Evolutionary conservation across 305 asterid species (phyloP).

Genomic region (Rubia occidens): DNA sequence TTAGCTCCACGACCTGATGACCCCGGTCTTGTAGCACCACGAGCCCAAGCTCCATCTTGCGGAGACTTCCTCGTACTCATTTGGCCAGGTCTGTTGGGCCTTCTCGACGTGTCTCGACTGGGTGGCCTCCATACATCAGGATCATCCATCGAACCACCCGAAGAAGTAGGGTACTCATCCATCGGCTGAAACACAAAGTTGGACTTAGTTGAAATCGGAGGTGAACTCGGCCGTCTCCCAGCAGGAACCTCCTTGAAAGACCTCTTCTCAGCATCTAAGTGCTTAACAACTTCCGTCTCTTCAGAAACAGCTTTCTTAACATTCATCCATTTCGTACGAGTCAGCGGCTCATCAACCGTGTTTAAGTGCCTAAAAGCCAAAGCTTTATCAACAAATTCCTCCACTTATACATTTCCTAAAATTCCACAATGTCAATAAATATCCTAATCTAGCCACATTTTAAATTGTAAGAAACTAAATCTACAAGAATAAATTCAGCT

Average conservation of each 20-base stretch:
- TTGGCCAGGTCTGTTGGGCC: slow-evolving; percentile 60
- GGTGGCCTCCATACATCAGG: slow-evolving; percentile 99
- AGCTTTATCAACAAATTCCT: slow-evolving; percentile 7
- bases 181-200: slow-evolving; percentile 83
- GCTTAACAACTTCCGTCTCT: slow-evolving; percentile 91
- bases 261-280: slow-evolving; percentile 83
- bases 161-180: slow-evolving; percentile 86
- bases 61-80: slow-evolving; percentile 74
- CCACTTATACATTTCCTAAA: background rate
- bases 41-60: slow-evolving; percentile 84
- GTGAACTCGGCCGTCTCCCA: slow-evolving; percentile 76
- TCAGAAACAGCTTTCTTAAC: slow-evolving; percentile 83
- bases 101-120: slow-evolving; percentile 66
- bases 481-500: slow-evolving; percentile 1
- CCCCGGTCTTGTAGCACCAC: slow-evolving; percentile 59
- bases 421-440: background rate
- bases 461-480: slow-evolving; percentile 1
- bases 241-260: slow-evolving; percentile 65
- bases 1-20: slow-evolving; percentile 77
- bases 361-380: slow-evolving; percentile 54
- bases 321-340: slow-evolving; percentile 88
- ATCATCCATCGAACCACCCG: slow-evolving; percentile 74
- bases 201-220: slow-evolving; percentile 82
- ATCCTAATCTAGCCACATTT: slow-evolving; percentile 4
- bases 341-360: slow-evolving; percentile 75